A percentile compares a stretch with the other conserved stretches of the same genome.
phyloP scores from a whole-genome alignment of 805 yeast species.

The Spathaspora girioi region DNA sequence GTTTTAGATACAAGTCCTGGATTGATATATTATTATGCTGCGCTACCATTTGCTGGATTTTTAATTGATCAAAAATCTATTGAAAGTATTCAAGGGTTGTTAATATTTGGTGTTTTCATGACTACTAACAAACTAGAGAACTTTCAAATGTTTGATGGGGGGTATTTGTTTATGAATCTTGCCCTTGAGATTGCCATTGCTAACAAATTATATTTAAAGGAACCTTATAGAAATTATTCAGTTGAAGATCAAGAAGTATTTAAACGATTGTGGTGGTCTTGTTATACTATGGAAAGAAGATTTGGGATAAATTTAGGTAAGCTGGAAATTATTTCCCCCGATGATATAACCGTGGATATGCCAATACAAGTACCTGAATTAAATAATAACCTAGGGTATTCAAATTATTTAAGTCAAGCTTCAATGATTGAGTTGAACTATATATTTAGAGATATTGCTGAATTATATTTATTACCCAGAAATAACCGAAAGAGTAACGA shows the following conservation, averaged over 20 bases:
- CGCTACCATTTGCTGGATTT: constrained; percentile 14
- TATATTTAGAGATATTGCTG: constrained; percentile 11
- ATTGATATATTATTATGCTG: constrained; percentile 9
- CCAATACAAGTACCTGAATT: constrained; percentile 9
- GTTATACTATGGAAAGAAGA: constrained; percentile 12
- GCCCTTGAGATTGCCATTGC: constrained; percentile 13
- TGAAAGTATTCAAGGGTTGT: constrained; percentile 12
- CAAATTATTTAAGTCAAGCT: constrained; percentile 9
- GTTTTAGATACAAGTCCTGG: constrained; percentile 12
- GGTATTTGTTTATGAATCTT: constrained; percentile 11
- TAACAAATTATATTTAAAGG: constrained; percentile 9
- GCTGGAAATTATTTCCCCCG: constrained; percentile 8
- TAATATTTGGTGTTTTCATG: constrained; percentile 13
- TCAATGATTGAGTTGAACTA: constrained; percentile 9
- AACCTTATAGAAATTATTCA: constrained; percentile 6
- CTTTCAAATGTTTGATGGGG: constrained; percentile 12
- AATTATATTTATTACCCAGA: constrained; percentile 4
- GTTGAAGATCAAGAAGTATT: constrained; percentile 7
- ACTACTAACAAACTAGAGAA: constrained; percentile 15
- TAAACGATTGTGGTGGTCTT: constrained; percentile 14
- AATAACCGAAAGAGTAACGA: neutral
- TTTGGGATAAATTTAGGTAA: constrained; percentile 13
- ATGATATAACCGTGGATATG: constrained; percentile 10
- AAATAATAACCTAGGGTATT: constrained; percentile 8
- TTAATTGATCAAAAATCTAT: constrained; percentile 11